Base-by-base conservation (phyloP, 1,139 yeast species). In the Tardiomyces blankii region DNA sequence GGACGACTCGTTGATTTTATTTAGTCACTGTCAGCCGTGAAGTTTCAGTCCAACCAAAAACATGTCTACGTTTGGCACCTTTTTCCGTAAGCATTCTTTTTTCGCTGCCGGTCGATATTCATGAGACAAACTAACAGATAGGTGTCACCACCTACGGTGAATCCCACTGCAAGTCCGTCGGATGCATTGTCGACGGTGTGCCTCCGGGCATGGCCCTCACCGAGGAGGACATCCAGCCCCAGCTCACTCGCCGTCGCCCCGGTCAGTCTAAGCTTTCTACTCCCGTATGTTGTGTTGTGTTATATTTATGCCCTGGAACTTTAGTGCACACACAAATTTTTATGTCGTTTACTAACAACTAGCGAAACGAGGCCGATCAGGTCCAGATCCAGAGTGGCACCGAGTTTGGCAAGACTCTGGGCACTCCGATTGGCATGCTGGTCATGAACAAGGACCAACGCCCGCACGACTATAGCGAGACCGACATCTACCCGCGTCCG, bases 161-260 rank as follows among this genome's bases (percentile, higher is more conserved):
- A 65, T 88, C 96, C 18, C 98, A 91, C 71, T 91, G 98, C 70
- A 83, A 80, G 61, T 86, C 96, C n/a, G 98, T 91, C 40, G 98
- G 98, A 28, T 91, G 98, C 69, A 91, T 91, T 51, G 96, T 91
- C 42, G 98, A 91, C 59, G 98, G 98, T 46, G 93, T 89, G 43
- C 98, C 98, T 42, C 97, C 98, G 30, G 96, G 96, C 28, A 73
- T 91, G 75, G 74, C 78, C 13, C 75, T 91, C 48, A 75, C 84
- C 18, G 97, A 87, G 65, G 79, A 69, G 11, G 98, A 91, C 61
- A 78, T 91, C 56, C 98, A 91, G 70, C 95, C 96, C 16, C 98
- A 91, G 70, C 71, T 91, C 55, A 82, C 95, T 30, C 79, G 98
- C 68, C 82, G 98, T 74, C 82, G 98, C 70, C 98, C 98, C 2